Evolutionary conservation across 176 grass and related monocot genomes (phyloP), one percentile per base, ranked within the genome.

Genomic region (Oryza punctata): DNA sequence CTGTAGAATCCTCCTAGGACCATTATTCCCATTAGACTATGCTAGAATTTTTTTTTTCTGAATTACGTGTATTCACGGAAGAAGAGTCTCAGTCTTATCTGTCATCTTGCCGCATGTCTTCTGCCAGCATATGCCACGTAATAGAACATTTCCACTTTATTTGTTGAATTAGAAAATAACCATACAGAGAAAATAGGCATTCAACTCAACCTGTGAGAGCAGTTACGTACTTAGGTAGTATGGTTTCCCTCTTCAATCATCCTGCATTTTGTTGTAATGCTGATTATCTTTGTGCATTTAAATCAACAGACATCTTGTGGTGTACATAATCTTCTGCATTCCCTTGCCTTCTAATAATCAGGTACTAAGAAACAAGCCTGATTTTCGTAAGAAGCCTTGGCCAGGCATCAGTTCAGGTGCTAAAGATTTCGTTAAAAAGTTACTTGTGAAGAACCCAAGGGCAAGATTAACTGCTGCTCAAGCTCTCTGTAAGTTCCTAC

Each of bases 311-410:
- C 13, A 4, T 26, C 29, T 29, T 41, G 68, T 75, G 5, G n/a
- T 69, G 21, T 83, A 40, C 63, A 59, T 83, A 41, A 90, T 57
- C 63, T 84, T 75, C 24, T 86, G 45, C 30, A 57, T 54, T 72
- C 12, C 50, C 9, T 90, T 87, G 23, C 38, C 24, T 73, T 90
- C 73, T 78, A 68, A 52, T 69, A 63, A 75, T 65, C 87, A 99
- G 96, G 96, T 99, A 66, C 80, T 99, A 85, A 90, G 84, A 85
- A 99, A 96, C 78, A 99, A 96, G 67, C 96, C 96, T 75, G 96
- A 99, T 85, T 99, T 99, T 72, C 88, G 77, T 71, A 95, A 91
- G 85, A 94, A 91, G 63, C 96, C 96, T 87, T 99, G 96, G 96
- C 76, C 96, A 83, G 85, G 76, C 16, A 89, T 99, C 50, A 99